Percentiles rank a stretch among this genome's conserved stretches.
Conservation (phyloP, 2,329 filamentous ascomycete genomes). For the Nigrospora osmanthi region DNA sequence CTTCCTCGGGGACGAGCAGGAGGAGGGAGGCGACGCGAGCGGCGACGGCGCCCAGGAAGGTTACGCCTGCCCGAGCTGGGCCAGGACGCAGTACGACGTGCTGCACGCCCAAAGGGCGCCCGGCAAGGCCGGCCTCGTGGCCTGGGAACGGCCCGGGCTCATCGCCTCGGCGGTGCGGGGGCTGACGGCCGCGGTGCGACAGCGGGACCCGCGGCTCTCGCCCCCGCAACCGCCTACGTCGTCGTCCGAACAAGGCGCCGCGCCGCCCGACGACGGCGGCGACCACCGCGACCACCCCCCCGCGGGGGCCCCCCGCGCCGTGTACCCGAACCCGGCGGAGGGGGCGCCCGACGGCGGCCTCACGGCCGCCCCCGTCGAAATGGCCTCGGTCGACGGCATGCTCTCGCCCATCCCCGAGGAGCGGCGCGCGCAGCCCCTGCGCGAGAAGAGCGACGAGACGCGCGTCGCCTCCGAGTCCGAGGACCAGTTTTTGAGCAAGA, state of each 20-base stretch:
- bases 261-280: constrained; percentile 16
- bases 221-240: constrained; percentile 13
- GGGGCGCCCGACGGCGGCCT: constrained; percentile 1
- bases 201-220: constrained; percentile 28
- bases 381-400: constrained; percentile 5
- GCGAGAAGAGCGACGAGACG: constrained; percentile 17
- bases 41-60: constrained; percentile 5
- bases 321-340: not conserved
- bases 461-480: too few species aligned
- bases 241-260: constrained; percentile 21
- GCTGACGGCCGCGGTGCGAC: constrained; percentile 30
- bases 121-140: constrained; percentile 35
- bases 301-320: not conserved
- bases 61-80: constrained; percentile 44
- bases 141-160: constrained; percentile 39
- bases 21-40: constrained; percentile 9
- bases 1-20: constrained; percentile 29
- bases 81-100: constrained; percentile 32
- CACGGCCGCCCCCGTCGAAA: constrained; percentile 1
- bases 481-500: too few species aligned
- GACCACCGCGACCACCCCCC: not conserved
- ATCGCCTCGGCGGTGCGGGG: constrained; percentile 32
- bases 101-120: constrained; percentile 29
- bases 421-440: constrained; percentile 12
- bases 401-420: constrained; percentile 11